Evolutionary conservation across 441 rosid species (phyloP), one percentile per base, ranked within the genome.

Genomic region (Erodium moschatum): DNA sequence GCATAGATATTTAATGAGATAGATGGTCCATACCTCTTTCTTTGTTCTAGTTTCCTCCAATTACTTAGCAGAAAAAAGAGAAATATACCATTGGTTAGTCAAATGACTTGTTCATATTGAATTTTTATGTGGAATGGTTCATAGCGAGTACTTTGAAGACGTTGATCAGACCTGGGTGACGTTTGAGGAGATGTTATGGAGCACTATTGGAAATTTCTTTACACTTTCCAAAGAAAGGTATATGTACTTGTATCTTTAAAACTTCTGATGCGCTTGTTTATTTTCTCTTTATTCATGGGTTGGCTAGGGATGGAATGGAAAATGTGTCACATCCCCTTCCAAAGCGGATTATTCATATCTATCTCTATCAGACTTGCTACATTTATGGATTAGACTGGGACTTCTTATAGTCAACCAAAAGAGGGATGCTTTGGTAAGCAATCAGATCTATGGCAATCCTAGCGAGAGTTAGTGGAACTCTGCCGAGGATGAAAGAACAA

Each of bases 181-280:
- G 50, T 91, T 94, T 81, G 99, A 94, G 82, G 88, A 90, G 77
- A 89, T 94, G 81, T 80, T 94, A 77, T 94, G 99, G 99, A 88
- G 80, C 50, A 97, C 90, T 72, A 71, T 94, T 74, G 70, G 88
- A 73, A 91, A 90, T 84, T 90, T 86, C 74, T 87, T 85, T 76
- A 89, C 86, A 80, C 97, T 91, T 65, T 82, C 99, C n/a, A 91
- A 94, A 80, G 97, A 94, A 80, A 94, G 99, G 99, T 94, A 84
- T 33, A 5, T 33, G 38, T 33, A 33, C 38, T 33, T 33, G 38
- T 33, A 33, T 33, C 38, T 33, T 33, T 33, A 33, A 33, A 33
- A 33, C 38, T 33, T 33, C 4, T 33, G 38, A 33, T 24, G 27
- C 38, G 6, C 38, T 40, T 40, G 38, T 44, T 12, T 2, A 60